Evolutionary conservation across 1,284 basidiomycete species (phyloP).

Genomic region (Violaceomyces palustris): DNA sequence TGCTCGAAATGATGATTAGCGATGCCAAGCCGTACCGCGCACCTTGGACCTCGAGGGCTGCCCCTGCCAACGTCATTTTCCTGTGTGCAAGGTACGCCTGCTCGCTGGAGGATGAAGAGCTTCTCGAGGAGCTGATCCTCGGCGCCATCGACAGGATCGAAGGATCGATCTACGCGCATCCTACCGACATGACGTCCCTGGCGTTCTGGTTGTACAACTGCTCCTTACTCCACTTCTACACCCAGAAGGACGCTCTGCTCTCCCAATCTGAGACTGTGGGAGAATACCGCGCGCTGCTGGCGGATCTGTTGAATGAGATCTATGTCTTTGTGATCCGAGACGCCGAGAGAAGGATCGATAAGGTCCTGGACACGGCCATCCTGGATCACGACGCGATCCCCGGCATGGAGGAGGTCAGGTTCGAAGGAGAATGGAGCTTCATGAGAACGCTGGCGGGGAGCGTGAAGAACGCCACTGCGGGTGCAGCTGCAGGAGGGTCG

Average conservation of each 20-base stretch:
- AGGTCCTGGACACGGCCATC: slow-evolving; percentile 73
- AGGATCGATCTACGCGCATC: slow-evolving; percentile 66
- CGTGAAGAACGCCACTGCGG: slow-evolving; percentile 32
- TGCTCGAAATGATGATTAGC: slow-evolving; percentile 72
- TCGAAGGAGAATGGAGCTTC: slow-evolving; percentile 82
- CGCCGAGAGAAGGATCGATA: slow-evolving; percentile 81
- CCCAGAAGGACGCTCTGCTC: slow-evolving; percentile 59
- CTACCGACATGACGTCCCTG: slow-evolving; percentile 75
- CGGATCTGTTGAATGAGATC: slow-evolving; percentile 77
- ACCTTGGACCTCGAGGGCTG: slow-evolving; percentile 48
- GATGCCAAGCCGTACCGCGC: slow-evolving; percentile 61
- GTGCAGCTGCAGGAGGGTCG: slow-evolving; percentile 12
- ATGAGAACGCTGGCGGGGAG: slow-evolving; percentile 41
- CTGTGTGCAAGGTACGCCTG: slow-evolving; percentile 69
- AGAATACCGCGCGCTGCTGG: slow-evolving; percentile 29
- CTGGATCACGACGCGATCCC: slow-evolving; percentile 77
- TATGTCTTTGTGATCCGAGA: slow-evolving; percentile 90
- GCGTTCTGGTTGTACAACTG: slow-evolving; percentile 94
- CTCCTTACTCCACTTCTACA: slow-evolving; percentile 80
- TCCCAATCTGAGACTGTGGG: slow-evolving; percentile 8
- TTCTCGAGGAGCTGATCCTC: slow-evolving; percentile 82
- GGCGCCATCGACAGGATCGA: slow-evolving; percentile 88
- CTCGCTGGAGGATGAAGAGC: slow-evolving; percentile 50
- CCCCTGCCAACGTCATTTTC: slow-evolving; percentile 55
- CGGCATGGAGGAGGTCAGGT: slow-evolving; percentile 73